phyloP scores from a whole-genome alignment of 2,329 filamentous ascomycete genomes.

The Calonectria pauciramosa region DNA sequence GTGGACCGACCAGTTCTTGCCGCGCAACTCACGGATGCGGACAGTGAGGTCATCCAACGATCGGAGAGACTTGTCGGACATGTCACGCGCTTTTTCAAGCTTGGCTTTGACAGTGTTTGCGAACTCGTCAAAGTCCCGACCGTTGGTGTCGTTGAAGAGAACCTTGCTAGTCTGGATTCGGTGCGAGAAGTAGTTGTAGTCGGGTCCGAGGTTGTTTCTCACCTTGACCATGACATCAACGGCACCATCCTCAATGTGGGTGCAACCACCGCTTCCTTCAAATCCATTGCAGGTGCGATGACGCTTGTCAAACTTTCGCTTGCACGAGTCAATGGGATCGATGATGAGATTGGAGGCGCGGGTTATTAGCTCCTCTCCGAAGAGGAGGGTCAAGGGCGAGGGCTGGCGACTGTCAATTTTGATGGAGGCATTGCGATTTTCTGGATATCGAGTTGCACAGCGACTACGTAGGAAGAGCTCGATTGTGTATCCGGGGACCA shows the following conservation, averaged over 20 bases:
- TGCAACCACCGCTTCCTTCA: slow-evolving; percentile 54
- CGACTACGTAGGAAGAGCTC: slow-evolving; percentile 60
- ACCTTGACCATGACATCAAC: slow-evolving; percentile 62
- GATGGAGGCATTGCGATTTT: slow-evolving; percentile 54
- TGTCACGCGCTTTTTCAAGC: slow-evolving; percentile 55
- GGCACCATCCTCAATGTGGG: slow-evolving; percentile 58
- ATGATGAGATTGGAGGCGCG: slow-evolving; percentile 59
- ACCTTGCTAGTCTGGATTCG: slow-evolving; percentile 58
- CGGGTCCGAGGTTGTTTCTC: slow-evolving; percentile 64
- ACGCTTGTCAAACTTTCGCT: slow-evolving; percentile 56
- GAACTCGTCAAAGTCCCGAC: slow-evolving; percentile 61
- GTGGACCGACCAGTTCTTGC: slow-evolving; percentile 60
- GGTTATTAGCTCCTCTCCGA: slow-evolving; percentile 63
- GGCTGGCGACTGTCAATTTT: slow-evolving; percentile 62
- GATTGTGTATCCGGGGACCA: slow-evolving; percentile 64
- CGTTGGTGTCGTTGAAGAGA: slow-evolving; percentile 60
- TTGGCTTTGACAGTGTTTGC: slow-evolving; percentile 54
- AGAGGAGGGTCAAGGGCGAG: slow-evolving; percentile 61
- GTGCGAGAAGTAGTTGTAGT: slow-evolving; percentile 59
- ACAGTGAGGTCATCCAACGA: slow-evolving; percentile 64
- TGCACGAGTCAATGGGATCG: slow-evolving; percentile 55
- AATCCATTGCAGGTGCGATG: slow-evolving; percentile 53
- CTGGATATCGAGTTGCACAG: slow-evolving; percentile 51
- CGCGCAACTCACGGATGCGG: slow-evolving; percentile 60
- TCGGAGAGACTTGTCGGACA: slow-evolving; percentile 57